Evolutionary conservation across 139 green algal species (phyloP).

Genomic region (Edaphochlamys debaryana): DNA sequence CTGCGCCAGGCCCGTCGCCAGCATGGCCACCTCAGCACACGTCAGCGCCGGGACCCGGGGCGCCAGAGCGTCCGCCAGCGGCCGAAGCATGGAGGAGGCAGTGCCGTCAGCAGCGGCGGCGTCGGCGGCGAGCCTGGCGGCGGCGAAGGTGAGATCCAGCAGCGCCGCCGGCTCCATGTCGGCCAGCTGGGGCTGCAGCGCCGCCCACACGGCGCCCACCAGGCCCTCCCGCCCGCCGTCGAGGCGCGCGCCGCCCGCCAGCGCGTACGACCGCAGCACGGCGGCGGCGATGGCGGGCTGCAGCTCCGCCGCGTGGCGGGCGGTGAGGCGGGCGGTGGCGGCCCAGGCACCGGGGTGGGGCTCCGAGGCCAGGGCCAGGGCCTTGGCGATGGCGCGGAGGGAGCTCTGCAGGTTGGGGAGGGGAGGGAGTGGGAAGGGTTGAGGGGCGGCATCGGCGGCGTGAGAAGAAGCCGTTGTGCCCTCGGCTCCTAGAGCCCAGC

Average conservation of each 20-base stretch:
- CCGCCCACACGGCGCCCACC: conserved; percentile 6
- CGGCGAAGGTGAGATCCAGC: not conserved
- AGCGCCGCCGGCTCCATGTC: not conserved
- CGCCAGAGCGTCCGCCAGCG: not conserved
- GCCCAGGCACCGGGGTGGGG: conserved; percentile 2
- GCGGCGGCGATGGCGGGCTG: conserved; percentile 12
- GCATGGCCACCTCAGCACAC: not conserved
- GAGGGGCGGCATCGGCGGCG: not conserved
- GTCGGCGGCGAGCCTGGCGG: not conserved
- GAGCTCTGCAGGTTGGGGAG: not conserved
- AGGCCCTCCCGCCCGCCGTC: conserved; percentile 15
- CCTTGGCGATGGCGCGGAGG: conserved; percentile 8
- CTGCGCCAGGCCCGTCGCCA: not conserved
- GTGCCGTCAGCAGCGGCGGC: not conserved
- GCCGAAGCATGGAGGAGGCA: not conserved
- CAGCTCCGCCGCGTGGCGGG: conserved; percentile 33
- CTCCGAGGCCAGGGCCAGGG: not conserved
- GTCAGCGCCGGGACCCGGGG: not conserved
- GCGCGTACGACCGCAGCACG: conserved; percentile 10
- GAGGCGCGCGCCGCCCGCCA: not conserved
- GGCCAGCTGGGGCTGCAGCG: not conserved
- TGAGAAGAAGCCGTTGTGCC: too few species aligned
- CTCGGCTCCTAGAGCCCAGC: too few species aligned
- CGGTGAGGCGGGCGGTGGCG: conserved; percentile 9
- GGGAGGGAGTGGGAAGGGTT: not conserved